Conservation (phyloP, 2,329 filamentous ascomycete genomes). For the Xylariaceae sp. region DNA sequence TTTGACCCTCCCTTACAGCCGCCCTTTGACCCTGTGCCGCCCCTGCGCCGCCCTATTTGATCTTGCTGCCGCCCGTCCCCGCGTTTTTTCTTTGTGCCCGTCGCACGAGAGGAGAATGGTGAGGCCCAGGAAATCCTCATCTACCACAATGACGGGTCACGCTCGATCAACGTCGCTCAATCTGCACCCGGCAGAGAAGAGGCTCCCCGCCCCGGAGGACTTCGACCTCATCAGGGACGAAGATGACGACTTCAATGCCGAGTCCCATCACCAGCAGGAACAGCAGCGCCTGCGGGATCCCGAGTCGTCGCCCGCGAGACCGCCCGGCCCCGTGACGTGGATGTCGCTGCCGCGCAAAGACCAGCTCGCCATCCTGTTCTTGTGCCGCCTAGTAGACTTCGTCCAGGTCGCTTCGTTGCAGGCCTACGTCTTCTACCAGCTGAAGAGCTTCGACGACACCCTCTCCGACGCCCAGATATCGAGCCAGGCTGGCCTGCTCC, state of each 20-base stretch:
- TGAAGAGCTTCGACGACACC: slow-evolving; percentile 56
- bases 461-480: slow-evolving; percentile 50
- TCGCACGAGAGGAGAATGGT: slow-evolving; percentile 1
- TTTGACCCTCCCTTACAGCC: too few relatives aligned
- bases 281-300: too few relatives aligned
- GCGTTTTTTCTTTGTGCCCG: background rate
- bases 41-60: background rate
- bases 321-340: slow-evolving; percentile 51
- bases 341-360: slow-evolving; percentile 61
- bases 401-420: slow-evolving; percentile 62
- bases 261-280: slow-evolving; percentile 13
- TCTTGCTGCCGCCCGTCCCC: background rate
- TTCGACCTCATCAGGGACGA: too few relatives aligned
- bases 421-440: slow-evolving; percentile 69
- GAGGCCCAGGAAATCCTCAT: slow-evolving; percentile 2
- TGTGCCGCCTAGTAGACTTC: slow-evolving; percentile 66
- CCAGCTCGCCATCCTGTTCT: slow-evolving; percentile 61
- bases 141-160: slow-evolving; percentile 7
- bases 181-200: slow-evolving; percentile 6
- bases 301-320: slow-evolving; percentile 8
- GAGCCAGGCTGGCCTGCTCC: slow-evolving; percentile 60
- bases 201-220: slow-evolving; percentile 10
- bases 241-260: slow-evolving; percentile 10
- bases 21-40: background rate
- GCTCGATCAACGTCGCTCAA: slow-evolving; percentile 16